Conservation (phyloP, 768 basidiomycete species). For the Pholiota molesta region DNA sequence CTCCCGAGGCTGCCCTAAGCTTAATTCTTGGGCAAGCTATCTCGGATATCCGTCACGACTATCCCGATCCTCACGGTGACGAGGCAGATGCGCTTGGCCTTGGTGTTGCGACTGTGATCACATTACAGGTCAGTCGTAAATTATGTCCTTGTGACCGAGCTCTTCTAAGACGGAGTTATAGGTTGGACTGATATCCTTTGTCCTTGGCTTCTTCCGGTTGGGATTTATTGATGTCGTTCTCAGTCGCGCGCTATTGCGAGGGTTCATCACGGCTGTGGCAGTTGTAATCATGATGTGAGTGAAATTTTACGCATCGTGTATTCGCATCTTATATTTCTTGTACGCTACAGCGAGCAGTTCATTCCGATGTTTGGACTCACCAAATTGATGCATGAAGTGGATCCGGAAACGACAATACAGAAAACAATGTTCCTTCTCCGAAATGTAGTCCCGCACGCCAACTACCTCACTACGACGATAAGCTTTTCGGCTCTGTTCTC, state of each 20-base stretch:
- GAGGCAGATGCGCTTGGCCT: slow-evolving; percentile 59
- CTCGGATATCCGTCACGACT: slow-evolving; percentile 60
- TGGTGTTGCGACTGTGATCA: slow-evolving; percentile 78
- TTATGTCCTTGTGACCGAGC: too few relatives aligned
- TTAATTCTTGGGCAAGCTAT: slow-evolving; percentile 88
- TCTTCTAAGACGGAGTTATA: too few relatives aligned
- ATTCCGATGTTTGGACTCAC: slow-evolving; percentile 89
- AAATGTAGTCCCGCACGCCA: slow-evolving; percentile 55
- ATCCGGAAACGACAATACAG: slow-evolving; percentile 71
- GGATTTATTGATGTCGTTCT: slow-evolving; percentile 95
- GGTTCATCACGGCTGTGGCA: slow-evolving; percentile 85
- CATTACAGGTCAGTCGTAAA: slow-evolving; percentile 54
- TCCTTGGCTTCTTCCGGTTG: slow-evolving; percentile 84
- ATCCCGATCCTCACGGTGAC: slow-evolving; percentile 40
- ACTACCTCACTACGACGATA: slow-evolving; percentile 71
- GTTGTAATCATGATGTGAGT: slow-evolving; percentile 84
- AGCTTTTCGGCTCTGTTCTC: slow-evolving; percentile 70
- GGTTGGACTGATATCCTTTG: slow-evolving; percentile 82
- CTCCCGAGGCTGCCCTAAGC: slow-evolving; percentile 87
- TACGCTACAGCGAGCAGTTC: slow-evolving; percentile 65
- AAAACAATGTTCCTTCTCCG: slow-evolving; percentile 79
- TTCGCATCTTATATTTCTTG: not conserved
- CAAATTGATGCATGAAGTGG: slow-evolving; percentile 50
- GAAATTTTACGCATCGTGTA: not conserved
- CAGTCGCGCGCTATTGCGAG: slow-evolving; percentile 84